Evolutionary conservation across 2,329 filamentous ascomycete species (phyloP), one percentile per base, ranked within the genome.

Genomic region (Penicillium sp.): DNA sequence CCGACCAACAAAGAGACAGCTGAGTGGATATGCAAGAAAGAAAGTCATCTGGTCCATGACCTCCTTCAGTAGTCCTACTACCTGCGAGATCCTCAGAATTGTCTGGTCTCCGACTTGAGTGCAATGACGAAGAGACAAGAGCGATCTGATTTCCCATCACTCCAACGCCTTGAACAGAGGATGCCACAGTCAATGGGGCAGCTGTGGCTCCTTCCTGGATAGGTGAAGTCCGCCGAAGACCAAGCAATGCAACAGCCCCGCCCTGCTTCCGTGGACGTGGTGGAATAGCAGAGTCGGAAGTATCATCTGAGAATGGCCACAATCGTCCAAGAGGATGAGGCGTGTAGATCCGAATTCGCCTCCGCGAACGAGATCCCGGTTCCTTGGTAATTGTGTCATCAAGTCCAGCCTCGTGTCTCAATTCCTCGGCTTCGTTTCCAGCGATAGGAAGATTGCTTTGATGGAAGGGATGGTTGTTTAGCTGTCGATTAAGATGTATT

Each of bases 401-500:
- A 3, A 16, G 2, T 33, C 28, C 23, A 16, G 23, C 4, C 16
- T 31, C 33, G 16, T 38, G 6, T 42, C 21, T 42, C 41, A 16
- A 16, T 15, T 42, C 16, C 18, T 39, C 41, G 8, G 38, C 6
- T 13, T 51, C 56, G 42, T 29, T 50, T 16, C 57, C 56, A 24
- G 68, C 63, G 39, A 57, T 16, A 16, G 68, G 60, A 12, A 71
- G 56, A 26, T 56, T 58, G 41, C 51, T 56, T n/a, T 58, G 63
- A 49, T 72, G 68, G 45, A 73, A 74, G 2, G 69, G 69, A 48
- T 74, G 71, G 8, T 68, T 64, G 2, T 67, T 57, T 28, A 73
- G 45, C 28, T 59, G 54, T 31, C 65, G 64, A 33, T 59, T 63
- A 42, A 60, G 48, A 45, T 54, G 70, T 62, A 69, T 62, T 10